Conservation (phyloP, 768 basidiomycete genomes). For the Gelatoporia subvermispora region DNA sequence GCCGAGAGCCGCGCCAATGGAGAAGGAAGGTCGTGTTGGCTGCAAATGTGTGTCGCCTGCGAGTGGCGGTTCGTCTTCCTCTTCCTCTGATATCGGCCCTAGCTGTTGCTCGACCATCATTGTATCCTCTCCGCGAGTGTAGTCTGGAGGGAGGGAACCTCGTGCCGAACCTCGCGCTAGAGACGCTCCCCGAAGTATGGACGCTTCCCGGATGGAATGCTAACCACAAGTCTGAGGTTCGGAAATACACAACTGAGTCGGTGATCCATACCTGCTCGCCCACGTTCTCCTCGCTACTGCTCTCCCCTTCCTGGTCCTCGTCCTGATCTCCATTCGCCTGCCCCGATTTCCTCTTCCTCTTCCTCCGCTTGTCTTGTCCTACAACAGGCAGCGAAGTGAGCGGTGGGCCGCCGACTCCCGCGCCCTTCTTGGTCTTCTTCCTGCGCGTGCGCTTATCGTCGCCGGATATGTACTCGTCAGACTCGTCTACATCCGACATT, state of each 20-base stretch:
- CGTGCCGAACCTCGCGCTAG: constrained; percentile 24
- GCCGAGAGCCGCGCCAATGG: constrained; percentile 44
- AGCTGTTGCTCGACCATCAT: constrained; percentile 48
- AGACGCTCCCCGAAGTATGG: constrained; percentile 14
- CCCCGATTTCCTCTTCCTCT: constrained; percentile 31
- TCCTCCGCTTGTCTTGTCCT: constrained; percentile 62
- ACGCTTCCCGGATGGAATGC: constrained; percentile 20
- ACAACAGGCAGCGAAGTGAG: constrained; percentile 66
- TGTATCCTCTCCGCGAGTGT: constrained; percentile 7
- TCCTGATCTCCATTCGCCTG: constrained; percentile 43
- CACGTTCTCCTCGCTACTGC: constrained; percentile 25
- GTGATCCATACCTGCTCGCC: constrained; percentile 37
- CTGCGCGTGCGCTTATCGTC: constrained; percentile 47
- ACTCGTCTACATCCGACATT: constrained; percentile 56
- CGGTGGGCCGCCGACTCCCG: constrained; percentile 47
- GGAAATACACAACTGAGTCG: background rate
- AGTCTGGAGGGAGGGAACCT: constrained; percentile 33
- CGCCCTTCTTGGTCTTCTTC: constrained; percentile 46
- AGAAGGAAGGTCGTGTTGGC: constrained; percentile 29
- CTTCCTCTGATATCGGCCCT: constrained; percentile 59
- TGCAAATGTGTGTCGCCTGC: constrained; percentile 28
- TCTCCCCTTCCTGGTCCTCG: constrained; percentile 30
- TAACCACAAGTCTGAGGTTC: constrained; percentile 5
- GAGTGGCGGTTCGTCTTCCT: constrained; percentile 39
- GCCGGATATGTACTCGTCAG: constrained; percentile 54